Evolutionary conservation across 2,329 filamentous ascomycete species (phyloP).

Genomic region (Pseudogymnoascus sp.): DNA sequence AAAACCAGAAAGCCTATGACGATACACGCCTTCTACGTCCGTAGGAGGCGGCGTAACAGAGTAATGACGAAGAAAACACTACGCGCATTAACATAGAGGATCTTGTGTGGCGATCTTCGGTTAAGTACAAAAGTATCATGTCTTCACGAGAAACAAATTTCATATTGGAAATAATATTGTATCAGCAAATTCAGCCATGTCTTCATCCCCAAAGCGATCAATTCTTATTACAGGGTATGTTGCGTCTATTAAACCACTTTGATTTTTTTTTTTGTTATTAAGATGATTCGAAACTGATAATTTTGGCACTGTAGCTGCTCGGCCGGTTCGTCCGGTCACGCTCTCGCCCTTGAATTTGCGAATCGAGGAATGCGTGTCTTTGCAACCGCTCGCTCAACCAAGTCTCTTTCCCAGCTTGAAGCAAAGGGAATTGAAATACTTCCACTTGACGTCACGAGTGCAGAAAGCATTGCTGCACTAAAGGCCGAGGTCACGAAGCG

Average conservation of each 20-base stretch:
- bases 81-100: background rate
- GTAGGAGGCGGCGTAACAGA: background rate
- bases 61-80: background rate
- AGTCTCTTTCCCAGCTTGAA: slow-evolving; percentile 11
- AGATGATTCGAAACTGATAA: slow-evolving; percentile 1
- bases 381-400: slow-evolving; percentile 13
- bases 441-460: background rate
- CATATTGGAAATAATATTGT: background rate
- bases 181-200: background rate
- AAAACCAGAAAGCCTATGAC: background rate
- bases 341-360: slow-evolving; percentile 14
- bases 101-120: background rate
- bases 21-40: background rate
- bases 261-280: background rate
- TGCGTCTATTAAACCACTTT: background rate
- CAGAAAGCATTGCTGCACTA: slow-evolving; percentile 4
- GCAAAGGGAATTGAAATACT: slow-evolving; percentile 14
- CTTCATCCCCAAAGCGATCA: slow-evolving; percentile 8
- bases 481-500: background rate
- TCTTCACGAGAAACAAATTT: background rate
- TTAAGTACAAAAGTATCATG: background rate
- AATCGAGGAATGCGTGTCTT: slow-evolving; percentile 15
- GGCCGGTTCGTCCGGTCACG: slow-evolving; percentile 14
- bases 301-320: slow-evolving; percentile 13
- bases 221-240: slow-evolving; percentile 14